Conservation (phyloP, 1,284 basidiomycete genomes). For the Papiliotrema terrestris region DNA sequence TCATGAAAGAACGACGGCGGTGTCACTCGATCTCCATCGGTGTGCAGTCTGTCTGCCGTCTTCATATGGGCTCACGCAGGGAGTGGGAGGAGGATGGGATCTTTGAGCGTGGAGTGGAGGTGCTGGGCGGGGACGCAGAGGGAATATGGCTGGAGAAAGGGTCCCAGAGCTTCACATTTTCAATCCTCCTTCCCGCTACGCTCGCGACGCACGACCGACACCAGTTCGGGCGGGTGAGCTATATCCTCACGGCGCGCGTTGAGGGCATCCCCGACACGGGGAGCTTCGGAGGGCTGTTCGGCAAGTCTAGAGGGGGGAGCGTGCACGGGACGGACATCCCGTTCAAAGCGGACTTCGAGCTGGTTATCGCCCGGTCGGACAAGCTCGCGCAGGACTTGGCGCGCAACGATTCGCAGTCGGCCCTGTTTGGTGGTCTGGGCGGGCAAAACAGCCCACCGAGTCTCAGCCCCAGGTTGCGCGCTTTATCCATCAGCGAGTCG, state of each 20-base stretch:
- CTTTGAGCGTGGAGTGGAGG: slow-evolving; percentile 42
- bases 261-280: slow-evolving; percentile 13
- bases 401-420: too few relatives aligned
- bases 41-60: slow-evolving; percentile 35
- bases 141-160: slow-evolving; percentile 46
- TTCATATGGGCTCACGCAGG: slow-evolving; percentile 31
- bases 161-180: slow-evolving; percentile 35
- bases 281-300: slow-evolving; percentile 9
- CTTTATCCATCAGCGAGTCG: not conserved
- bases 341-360: slow-evolving; percentile 30
- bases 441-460: not conserved
- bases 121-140: slow-evolving; percentile 31
- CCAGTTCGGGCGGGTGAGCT: slow-evolving; percentile 27
- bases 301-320: not conserved
- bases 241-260: slow-evolving; percentile 33
- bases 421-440: too few relatives aligned
- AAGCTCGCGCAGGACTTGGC: slow-evolving; percentile 20
- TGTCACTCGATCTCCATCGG: slow-evolving; percentile 41
- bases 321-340: slow-evolving; percentile 15
- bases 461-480: not conserved
- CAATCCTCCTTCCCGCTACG: slow-evolving; percentile 35
- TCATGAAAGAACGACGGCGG: slow-evolving; percentile 42
- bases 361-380: slow-evolving; percentile 36
- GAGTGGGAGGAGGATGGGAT: slow-evolving; percentile 47
- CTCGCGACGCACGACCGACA: slow-evolving; percentile 34